phyloP scores from a whole-genome alignment of 2,329 filamentous ascomycete species.

The Cercospora zeae-maydis region DNA sequence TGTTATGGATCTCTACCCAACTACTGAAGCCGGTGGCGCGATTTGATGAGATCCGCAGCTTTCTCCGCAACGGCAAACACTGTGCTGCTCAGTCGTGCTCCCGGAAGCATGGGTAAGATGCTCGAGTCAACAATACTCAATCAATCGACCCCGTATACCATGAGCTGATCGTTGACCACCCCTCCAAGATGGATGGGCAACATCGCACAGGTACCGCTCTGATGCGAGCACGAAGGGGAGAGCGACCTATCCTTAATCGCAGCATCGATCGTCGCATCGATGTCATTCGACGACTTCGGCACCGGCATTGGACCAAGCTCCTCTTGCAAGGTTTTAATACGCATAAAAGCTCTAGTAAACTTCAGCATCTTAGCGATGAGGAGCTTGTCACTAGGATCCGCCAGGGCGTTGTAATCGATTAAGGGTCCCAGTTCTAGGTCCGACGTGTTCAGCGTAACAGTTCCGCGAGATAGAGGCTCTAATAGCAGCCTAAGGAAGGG shows the following conservation, averaged over 20 bases:
- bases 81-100: slow-evolving; percentile 19
- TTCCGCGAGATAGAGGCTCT: slow-evolving; percentile 39
- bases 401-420: slow-evolving; percentile 37
- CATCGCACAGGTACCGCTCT: slow-evolving; percentile 39
- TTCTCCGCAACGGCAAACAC: slow-evolving; percentile 27
- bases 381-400: not conserved
- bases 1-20: not conserved
- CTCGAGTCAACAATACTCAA: slow-evolving; percentile 28
- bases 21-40: not conserved
- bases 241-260: not conserved
- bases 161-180: slow-evolving; percentile 23
- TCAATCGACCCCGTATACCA: slow-evolving; percentile 20
- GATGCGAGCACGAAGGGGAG: slow-evolving; percentile 6
- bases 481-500: slow-evolving; percentile 25
- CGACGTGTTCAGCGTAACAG: slow-evolving; percentile 37
- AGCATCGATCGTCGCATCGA: not conserved
- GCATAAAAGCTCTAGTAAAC: not conserved
- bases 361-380: not conserved
- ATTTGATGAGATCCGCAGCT: slow-evolving; percentile 14
- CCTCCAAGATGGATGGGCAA: slow-evolving; percentile 17
- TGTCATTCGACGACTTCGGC: not conserved
- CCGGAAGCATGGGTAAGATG: slow-evolving; percentile 20
- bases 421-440: slow-evolving; percentile 35
- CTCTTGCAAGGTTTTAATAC: not conserved
- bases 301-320: not conserved